These are phyloP conservation scores for Suillus occidentalis DNA, from an alignment of 768 basidiomycete species.

Conservation along the genomic window DNA sequence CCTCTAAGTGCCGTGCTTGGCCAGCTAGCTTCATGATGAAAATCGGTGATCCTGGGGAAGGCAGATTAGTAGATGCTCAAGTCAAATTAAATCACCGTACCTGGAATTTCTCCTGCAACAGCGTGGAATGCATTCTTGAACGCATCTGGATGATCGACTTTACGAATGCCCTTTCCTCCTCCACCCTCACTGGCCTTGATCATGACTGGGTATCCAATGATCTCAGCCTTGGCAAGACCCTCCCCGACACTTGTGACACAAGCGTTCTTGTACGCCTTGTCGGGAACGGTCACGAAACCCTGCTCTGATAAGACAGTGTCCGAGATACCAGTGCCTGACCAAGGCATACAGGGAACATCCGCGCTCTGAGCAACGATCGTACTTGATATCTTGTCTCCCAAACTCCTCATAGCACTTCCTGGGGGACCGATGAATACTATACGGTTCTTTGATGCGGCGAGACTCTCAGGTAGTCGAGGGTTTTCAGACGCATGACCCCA, in stretches of 20 bases:
- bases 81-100: constrained; percentile 39
- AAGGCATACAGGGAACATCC: constrained; percentile 96
- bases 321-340: constrained; percentile 94
- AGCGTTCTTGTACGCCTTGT: constrained; percentile 83
- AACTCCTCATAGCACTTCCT: constrained; percentile 96
- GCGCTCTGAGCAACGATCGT: constrained; percentile 99
- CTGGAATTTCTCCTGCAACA: constrained; percentile 94
- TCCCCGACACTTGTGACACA: constrained; percentile 89
- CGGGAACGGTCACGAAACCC: constrained; percentile 94
- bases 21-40: constrained; percentile 99
- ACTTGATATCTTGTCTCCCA: constrained; percentile 99
- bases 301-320: constrained; percentile 81
- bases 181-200: constrained; percentile 99
- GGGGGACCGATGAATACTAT: constrained; percentile 99
- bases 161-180: constrained; percentile 98
- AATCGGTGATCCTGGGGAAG: constrained; percentile 80
- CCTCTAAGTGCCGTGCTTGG: constrained; percentile 95
- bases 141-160: constrained; percentile 80
- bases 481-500: constrained; percentile 99
- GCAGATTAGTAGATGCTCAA: constrained; percentile 10
- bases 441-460: constrained; percentile 89
- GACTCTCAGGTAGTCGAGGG: constrained; percentile 91
- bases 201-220: constrained; percentile 97
- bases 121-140: constrained; percentile 96
- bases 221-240: constrained; percentile 77